These are phyloP conservation scores for Phanerochaete carnosa DNA, from an alignment of 768 basidiomycete genomes.

Conservation along the genomic window DNA sequence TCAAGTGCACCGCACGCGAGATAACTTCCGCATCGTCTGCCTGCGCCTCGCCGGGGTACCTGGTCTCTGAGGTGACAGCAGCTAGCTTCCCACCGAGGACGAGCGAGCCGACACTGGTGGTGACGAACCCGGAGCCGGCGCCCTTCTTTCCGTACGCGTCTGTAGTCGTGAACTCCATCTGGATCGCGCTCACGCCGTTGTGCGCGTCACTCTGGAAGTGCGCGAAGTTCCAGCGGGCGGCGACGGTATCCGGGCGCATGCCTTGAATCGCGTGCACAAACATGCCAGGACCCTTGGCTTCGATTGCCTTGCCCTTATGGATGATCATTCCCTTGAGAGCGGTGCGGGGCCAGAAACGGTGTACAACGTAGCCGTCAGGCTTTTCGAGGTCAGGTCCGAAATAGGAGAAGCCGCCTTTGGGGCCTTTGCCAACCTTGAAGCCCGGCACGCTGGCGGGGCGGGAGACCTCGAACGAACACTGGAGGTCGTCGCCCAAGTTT, in stretches of 20 bases:
- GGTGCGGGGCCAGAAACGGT: slow-evolving; percentile 86
- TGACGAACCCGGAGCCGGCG: slow-evolving; percentile 76
- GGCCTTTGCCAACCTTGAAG: slow-evolving; percentile 88
- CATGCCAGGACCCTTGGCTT: slow-evolving; percentile 70
- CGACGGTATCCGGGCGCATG: slow-evolving; percentile 94
- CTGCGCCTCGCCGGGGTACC: slow-evolving; percentile 60
- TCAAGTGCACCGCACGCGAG: slow-evolving; percentile 65
- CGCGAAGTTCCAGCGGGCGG: slow-evolving; percentile 92
- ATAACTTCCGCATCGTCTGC: slow-evolving; percentile 44
- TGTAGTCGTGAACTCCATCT: slow-evolving; percentile 94
- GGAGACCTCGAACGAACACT: slow-evolving; percentile 70
- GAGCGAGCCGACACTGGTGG: slow-evolving; percentile 80
- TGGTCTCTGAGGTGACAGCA: slow-evolving; percentile 76
- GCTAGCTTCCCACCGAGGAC: slow-evolving; percentile 79
- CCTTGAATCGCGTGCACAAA: slow-evolving; percentile 97
- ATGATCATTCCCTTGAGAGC: slow-evolving; percentile 65
- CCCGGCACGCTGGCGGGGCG: slow-evolving; percentile 74
- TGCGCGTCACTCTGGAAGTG: slow-evolving; percentile 79
- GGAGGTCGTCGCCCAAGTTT: slow-evolving; percentile 75
- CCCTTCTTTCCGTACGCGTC: slow-evolving; percentile 77
- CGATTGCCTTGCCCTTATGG: slow-evolving; percentile 55
- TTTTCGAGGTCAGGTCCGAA: slow-evolving; percentile 69
- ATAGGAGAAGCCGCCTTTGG: slow-evolving; percentile 86
- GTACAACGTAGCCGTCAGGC: slow-evolving; percentile 82
- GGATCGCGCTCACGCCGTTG: slow-evolving; percentile 78